Base-by-base conservation (phyloP, 2,329 filamentous ascomycete species). In the Cladorrhinum sp. region DNA sequence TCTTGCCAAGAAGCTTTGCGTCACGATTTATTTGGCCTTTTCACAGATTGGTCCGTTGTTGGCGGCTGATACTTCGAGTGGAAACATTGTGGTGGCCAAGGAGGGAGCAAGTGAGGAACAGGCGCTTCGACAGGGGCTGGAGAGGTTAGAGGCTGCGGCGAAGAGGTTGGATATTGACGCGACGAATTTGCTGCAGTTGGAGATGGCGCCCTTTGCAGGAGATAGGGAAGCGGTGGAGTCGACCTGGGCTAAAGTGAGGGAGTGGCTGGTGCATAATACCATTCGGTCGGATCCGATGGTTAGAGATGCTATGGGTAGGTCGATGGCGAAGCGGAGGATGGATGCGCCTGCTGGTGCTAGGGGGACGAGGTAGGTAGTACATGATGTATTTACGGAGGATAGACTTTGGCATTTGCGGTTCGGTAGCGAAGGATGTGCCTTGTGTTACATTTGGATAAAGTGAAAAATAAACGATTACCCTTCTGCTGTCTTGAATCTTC, bases 261-360 rank as follows among this genome's bases (percentile, higher is more conserved):
- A 95, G 69, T 96, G 92, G 83, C 79, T 98, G 67, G 86, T 97
- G 55, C 87, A 96, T 73, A 96, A 96, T 71, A 93, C 88, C 14
- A 89, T 96, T 62, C 83, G 86, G 66, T 86, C 84, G 53, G 90
- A 94, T 74, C 88, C 87, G 0, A 91, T 94, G 76, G 94, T 98
- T 8, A 83, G 87, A 67, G 88, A 91, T 73, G 92, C 92, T 0
- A 80, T 96, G 67, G 86, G 86, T 23, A 83, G 81, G 61, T 86
- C 87, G 26, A 76, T 93, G 60, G 82, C 84, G 72, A 86, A 81
- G 70, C 77, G 86, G 67, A 81, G 88, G 66, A 73, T 79, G 14
- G 85, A 87, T 69, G 87, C 82, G 14, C 87, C 87, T 1, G 79
- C 80, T 16, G 86, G 87, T 2, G 86, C 87, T 3, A 80, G 73